Percentiles rank a stretch among this genome's conserved stretches.
phyloP scores from a whole-genome alignment of 306 rosid species.

The Neltuma alba region DNA sequence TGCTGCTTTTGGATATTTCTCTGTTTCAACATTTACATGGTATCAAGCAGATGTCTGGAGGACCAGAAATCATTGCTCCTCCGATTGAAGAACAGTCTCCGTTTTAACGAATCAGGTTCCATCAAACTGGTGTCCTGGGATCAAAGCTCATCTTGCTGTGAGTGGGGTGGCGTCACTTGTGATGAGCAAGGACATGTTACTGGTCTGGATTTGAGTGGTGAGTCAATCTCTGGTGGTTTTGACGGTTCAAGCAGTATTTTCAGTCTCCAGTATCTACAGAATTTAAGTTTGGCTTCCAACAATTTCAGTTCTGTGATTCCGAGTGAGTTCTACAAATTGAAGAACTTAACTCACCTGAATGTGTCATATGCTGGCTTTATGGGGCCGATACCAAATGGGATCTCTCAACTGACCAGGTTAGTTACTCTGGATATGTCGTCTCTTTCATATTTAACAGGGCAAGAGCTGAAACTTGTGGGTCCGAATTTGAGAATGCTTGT shows the following conservation, averaged over 20 bases:
- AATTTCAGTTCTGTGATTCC: slow-evolving; percentile 9
- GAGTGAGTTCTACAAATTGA: background rate
- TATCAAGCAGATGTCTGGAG: too few relatives aligned
- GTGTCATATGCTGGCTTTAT: slow-evolving; percentile 28
- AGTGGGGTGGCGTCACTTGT: too few relatives aligned
- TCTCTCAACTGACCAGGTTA: slow-evolving; percentile 30
- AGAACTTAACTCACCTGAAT: slow-evolving; percentile 21
- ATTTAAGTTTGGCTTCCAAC: slow-evolving; percentile 21
- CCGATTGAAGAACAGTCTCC: too few relatives aligned
- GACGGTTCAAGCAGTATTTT: slow-evolving; percentile 28
- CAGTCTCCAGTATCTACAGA: slow-evolving; percentile 24
- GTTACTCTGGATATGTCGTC: slow-evolving; percentile 31
- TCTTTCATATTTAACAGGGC: background rate
- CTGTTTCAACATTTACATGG: too few relatives aligned
- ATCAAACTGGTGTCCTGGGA: too few relatives aligned
- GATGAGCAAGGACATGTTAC: too few relatives aligned
- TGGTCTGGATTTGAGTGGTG: slow-evolving; percentile 4
- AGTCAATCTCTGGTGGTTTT: slow-evolving; percentile 3
- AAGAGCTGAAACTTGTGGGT: slow-evolving; percentile 20
- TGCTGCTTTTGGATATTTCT: too few relatives aligned
- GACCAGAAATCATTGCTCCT: too few relatives aligned
- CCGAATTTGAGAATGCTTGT: slow-evolving; percentile 2
- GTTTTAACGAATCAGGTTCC: too few relatives aligned
- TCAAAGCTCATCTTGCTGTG: too few relatives aligned
- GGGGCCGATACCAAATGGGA: slow-evolving; percentile 30